These are phyloP conservation scores for Colletotrichum coccodes DNA, from an alignment of 2,329 filamentous ascomycete genomes.

Conservation along the genomic window DNA sequence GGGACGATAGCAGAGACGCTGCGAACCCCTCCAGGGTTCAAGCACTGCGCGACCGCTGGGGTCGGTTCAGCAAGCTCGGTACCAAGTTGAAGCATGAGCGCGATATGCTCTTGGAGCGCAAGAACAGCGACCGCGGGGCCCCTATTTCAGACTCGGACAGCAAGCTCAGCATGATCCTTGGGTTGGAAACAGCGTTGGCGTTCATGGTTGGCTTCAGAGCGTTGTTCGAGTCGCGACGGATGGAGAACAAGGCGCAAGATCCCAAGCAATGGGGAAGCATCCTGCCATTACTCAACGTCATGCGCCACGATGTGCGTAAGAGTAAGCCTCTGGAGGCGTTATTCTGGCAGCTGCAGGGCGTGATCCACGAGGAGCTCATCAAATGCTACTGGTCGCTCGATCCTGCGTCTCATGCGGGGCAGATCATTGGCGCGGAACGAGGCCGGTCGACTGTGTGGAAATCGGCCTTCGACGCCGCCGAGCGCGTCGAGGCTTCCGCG, in stretches of 20 bases:
- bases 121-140: slow-evolving; percentile 27
- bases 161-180: slow-evolving; percentile 54
- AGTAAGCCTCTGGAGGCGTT: slow-evolving; percentile 50
- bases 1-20: slow-evolving; percentile 30
- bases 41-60: slow-evolving; percentile 47
- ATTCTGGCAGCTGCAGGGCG: slow-evolving; percentile 54
- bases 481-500: slow-evolving; percentile 40
- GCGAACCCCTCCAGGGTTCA: slow-evolving; percentile 41
- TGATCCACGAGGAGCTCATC: slow-evolving; percentile 57
- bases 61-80: slow-evolving; percentile 52
- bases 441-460: slow-evolving; percentile 41
- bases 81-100: slow-evolving; percentile 65
- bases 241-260: slow-evolving; percentile 56
- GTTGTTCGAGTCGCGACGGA: slow-evolving; percentile 53
- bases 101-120: slow-evolving; percentile 50
- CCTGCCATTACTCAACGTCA: slow-evolving; percentile 55
- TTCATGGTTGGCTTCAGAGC: slow-evolving; percentile 66
- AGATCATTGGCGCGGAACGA: slow-evolving; percentile 40
- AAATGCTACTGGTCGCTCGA: slow-evolving; percentile 47
- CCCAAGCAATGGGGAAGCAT: slow-evolving; percentile 53
- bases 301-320: slow-evolving; percentile 49
- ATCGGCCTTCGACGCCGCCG: slow-evolving; percentile 43
- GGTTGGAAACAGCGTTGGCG: slow-evolving; percentile 60
- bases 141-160: slow-evolving; percentile 44
- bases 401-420: slow-evolving; percentile 28